Evolutionary conservation across 257 asterid genomes (phyloP).

Genomic region (Forsythia viridissima): DNA sequence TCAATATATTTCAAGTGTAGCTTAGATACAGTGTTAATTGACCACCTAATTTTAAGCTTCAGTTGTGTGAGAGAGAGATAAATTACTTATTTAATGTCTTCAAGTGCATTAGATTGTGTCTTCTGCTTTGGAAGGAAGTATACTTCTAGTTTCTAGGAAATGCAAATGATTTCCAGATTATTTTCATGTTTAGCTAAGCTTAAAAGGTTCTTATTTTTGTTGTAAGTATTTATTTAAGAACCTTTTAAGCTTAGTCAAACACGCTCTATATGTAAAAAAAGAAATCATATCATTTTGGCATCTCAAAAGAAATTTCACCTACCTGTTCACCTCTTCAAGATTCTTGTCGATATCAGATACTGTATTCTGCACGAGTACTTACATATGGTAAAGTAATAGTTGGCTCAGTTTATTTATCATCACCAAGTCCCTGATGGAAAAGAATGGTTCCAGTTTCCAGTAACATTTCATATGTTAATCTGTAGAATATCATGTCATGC

Average conservation of each 20-base stretch:
- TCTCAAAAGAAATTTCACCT: neutral
- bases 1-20: neutral
- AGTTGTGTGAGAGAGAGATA: neutral
- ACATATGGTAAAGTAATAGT: neutral
- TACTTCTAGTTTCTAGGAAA: neutral
- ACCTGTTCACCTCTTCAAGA: neutral
- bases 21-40: neutral
- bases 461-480: neutral
- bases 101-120: neutral
- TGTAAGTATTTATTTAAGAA: neutral
- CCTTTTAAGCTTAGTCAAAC: neutral
- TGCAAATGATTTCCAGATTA: neutral
- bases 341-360: neutral
- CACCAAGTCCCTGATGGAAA: neutral
- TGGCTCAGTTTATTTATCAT: neutral
- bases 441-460: neutral
- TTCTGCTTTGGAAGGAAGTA: neutral
- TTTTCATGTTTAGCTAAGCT: neutral
- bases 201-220: neutral
- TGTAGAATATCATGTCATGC: neutral
- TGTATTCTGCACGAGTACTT: neutral
- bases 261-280: neutral
- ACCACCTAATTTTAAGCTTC: neutral
- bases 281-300: neutral
- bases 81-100: neutral